Evolutionary conservation across 2,329 filamentous ascomycete genomes (phyloP), one percentile per base, ranked within the genome.

Genomic region (Dactylellina sp.): DNA sequence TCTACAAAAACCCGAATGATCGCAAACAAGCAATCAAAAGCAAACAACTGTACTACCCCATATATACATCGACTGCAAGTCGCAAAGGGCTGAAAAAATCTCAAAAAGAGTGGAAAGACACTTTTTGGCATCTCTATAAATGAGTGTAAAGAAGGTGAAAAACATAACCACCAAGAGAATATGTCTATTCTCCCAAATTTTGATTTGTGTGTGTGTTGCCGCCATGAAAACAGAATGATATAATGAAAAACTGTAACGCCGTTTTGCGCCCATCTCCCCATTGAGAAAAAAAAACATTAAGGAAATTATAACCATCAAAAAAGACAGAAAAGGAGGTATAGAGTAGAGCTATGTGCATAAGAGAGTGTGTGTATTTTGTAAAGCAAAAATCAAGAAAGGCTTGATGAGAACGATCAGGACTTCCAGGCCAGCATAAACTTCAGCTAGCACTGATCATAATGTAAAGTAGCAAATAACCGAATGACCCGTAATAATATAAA

Each of bases 51-150:
- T 32, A 40, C 37, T 7, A 40, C 14, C 37, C 37, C 37, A 40
- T 40, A 40, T 40, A 40, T 40, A 40, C 37, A 40, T 3, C 14
- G n/a, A 12, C 37, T 16, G 37, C 37, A 40, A 14, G 14, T 16
- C 5, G n/a, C 14, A 6, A 40, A 3, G 9, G 37, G 32, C 12
- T 6, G 32, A 6, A 40, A 16, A 40, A 40, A 40, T 14, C 5
- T 14, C 4, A 12, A 40, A 16, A 14, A 7, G 14, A 40, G n/a
- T 3, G 14, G 14, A 40, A 40, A 53, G 32, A 20, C 28, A 12
- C 18, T 24, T 53, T 53, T 53, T 37, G 32, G 49, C 24, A 53
- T 53, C 49, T 37, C n/a, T 53, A 37, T 37, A 24, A 52, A 53
- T 37, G 49, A 53, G 49, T 11, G 49, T 53, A 40, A 22, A 5